These are phyloP conservation scores for Penicillium sp. DNA, from an alignment of 2,329 filamentous ascomycete species.

Conservation along the genomic window DNA sequence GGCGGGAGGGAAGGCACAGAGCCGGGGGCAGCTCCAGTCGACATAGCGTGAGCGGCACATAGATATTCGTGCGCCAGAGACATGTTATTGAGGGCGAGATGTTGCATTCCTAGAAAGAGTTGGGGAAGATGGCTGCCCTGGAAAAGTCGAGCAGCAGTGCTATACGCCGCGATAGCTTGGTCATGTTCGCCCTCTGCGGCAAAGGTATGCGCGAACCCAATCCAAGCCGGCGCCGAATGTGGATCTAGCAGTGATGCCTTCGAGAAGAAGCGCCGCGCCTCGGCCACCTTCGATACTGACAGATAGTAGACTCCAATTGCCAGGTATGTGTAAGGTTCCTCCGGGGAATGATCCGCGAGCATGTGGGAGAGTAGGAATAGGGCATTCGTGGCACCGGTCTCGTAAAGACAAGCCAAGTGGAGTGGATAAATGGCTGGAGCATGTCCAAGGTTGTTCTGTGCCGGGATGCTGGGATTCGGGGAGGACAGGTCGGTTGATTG, in stretches of 20 bases:
- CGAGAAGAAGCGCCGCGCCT: conserved; percentile 92
- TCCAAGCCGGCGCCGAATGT: conserved; percentile 96
- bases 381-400: conserved; percentile 80
- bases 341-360: conserved; percentile 83
- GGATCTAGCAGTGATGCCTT: conserved; percentile 98
- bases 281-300: conserved; percentile 80
- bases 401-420: conserved; percentile 85
- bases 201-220: conserved; percentile 97
- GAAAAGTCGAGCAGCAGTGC: conserved; percentile 88
- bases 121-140: conserved; percentile 96
- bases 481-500: conserved; percentile 70
- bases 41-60: conserved; percentile 73
- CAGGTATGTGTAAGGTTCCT: conserved; percentile 88
- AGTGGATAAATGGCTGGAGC: conserved; percentile 69
- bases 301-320: conserved; percentile 96
- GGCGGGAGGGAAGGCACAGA: conserved; percentile 25
- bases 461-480: conserved; percentile 27
- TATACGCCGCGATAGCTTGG: conserved; percentile 96
- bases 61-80: conserved; percentile 90
- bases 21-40: conserved; percentile 38
- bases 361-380: conserved; percentile 92
- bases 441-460: conserved; percentile 42
- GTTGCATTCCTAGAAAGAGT: conserved; percentile 97
- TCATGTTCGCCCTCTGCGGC: conserved; percentile 97
- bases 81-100: conserved; percentile 94